Evolutionary conservation across 805 yeast species (phyloP).

Genomic region (Ogataea nitratoaversa): DNA sequence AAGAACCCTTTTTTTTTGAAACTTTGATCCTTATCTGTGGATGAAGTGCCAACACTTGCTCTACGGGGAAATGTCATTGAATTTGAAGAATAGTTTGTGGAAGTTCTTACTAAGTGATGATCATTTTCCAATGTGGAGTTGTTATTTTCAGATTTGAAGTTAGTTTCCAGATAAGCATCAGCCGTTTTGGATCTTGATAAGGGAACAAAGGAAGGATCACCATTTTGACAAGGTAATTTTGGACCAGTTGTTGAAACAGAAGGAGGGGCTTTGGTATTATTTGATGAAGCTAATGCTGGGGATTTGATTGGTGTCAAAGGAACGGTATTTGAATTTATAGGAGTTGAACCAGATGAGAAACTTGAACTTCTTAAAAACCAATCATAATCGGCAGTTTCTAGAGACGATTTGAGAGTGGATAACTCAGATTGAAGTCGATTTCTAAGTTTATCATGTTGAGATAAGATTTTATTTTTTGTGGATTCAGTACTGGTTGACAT

Average conservation of each 20-base stretch:
- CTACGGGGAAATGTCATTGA: slow-evolving; percentile 1
- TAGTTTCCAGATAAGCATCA: slow-evolving; percentile 16
- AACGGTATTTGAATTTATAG: background rate
- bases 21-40: background rate
- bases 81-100: slow-evolving; percentile 24
- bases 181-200: slow-evolving; percentile 24
- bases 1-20: slow-evolving; percentile 18
- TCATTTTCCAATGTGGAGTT: slow-evolving; percentile 5
- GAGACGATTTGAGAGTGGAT: slow-evolving; percentile 8
- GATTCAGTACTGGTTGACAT: background rate
- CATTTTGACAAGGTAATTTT: slow-evolving; percentile 2
- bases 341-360: slow-evolving; percentile 4
- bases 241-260: slow-evolving; percentile 19
- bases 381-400: slow-evolving; percentile 27
- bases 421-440: slow-evolving; percentile 28
- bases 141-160: slow-evolving; percentile 7
- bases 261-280: slow-evolving; percentile 25
- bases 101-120: slow-evolving; percentile 20
- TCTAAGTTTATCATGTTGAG: slow-evolving; percentile 28
- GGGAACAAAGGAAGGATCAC: slow-evolving; percentile 9
- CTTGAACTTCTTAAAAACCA: slow-evolving; percentile 28
- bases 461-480: background rate
- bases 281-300: slow-evolving; percentile 23
- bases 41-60: background rate
- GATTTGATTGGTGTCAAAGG: slow-evolving; percentile 21